phyloP scores from a whole-genome alignment of 1,284 basidiomycete species.

The Marasmius sp. region DNA sequence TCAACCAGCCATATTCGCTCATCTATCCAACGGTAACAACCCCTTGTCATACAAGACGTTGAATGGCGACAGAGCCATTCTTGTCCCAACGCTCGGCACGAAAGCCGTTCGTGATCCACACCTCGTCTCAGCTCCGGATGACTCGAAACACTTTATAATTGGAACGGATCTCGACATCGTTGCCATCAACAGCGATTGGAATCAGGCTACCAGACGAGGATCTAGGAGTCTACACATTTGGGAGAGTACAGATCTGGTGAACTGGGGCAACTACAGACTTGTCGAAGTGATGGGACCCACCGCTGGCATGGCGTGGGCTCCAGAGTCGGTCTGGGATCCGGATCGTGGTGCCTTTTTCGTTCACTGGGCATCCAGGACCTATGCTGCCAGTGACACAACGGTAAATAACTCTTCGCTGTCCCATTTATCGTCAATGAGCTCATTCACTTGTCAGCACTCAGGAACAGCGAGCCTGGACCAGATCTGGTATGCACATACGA shows the following conservation, averaged over 20 bases:
- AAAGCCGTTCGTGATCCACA: slow-evolving; percentile 13
- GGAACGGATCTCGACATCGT: slow-evolving; percentile 15
- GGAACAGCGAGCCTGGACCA: not conserved
- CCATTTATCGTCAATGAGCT: not conserved
- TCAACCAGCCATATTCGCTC: slow-evolving; percentile 11
- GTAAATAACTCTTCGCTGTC: not conserved
- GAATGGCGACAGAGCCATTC: slow-evolving; percentile 15
- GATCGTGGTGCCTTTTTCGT: slow-evolving; percentile 3
- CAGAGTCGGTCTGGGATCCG: slow-evolving; percentile 12
- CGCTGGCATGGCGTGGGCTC: slow-evolving; percentile 15
- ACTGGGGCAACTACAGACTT: slow-evolving; percentile 10
- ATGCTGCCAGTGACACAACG: not conserved
- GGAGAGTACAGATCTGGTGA: slow-evolving; percentile 15
- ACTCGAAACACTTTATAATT: slow-evolving; percentile 14
- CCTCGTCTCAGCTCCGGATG: slow-evolving; percentile 11
- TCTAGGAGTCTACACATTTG: slow-evolving; percentile 12
- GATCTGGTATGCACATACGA: slow-evolving; percentile 12
- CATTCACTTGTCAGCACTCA: not conserved
- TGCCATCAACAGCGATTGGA: slow-evolving; percentile 9
- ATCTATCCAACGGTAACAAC: slow-evolving; percentile 14
- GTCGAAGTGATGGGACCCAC: slow-evolving; percentile 7
- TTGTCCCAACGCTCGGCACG: slow-evolving; percentile 11
- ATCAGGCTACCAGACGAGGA: slow-evolving; percentile 4
- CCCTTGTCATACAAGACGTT: slow-evolving; percentile 8
- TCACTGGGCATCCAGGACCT: slow-evolving; percentile 9